phyloP scores from a whole-genome alignment of 257 asterid genomes.

The Datura wrightii region DNA sequence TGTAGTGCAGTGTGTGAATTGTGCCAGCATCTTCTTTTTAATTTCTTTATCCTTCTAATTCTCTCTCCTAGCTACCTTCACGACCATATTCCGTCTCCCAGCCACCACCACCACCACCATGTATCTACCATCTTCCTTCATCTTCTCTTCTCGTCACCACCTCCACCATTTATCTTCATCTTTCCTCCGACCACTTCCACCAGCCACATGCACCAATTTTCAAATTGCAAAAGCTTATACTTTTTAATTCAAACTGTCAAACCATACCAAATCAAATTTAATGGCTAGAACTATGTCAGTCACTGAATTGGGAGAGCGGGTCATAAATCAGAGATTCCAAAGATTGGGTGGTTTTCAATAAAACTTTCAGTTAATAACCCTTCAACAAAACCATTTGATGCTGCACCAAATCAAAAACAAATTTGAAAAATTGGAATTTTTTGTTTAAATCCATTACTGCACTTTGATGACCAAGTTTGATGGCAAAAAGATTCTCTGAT shows the following conservation, averaged over 20 bases:
- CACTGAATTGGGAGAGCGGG: neutral
- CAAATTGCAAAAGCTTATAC: neutral
- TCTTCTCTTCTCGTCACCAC: neutral
- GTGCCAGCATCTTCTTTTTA: neutral
- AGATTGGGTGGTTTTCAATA: neutral
- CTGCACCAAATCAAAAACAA: neutral
- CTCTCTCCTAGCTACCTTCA: neutral
- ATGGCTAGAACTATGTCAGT: conserved; percentile 3
- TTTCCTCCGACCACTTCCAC: neutral
- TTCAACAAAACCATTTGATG: neutral
- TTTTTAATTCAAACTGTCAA: neutral
- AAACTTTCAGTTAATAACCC: conserved; percentile 4
- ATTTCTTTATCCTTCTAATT: neutral
- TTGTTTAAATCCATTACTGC: conserved; percentile 10
- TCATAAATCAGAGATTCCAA: neutral
- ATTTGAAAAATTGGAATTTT: neutral
- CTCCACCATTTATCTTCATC: neutral
- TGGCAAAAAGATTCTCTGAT: neutral
- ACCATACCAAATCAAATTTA: neutral
- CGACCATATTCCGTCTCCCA: neutral
- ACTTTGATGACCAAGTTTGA: conserved; percentile 3
- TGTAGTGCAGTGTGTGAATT: neutral
- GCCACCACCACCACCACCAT: conserved; percentile 16
- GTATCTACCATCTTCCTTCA: neutral
- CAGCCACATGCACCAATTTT: neutral